phyloP scores from a whole-genome alignment of 2,329 filamentous ascomycete species.

The Aspergillus jensenii region DNA sequence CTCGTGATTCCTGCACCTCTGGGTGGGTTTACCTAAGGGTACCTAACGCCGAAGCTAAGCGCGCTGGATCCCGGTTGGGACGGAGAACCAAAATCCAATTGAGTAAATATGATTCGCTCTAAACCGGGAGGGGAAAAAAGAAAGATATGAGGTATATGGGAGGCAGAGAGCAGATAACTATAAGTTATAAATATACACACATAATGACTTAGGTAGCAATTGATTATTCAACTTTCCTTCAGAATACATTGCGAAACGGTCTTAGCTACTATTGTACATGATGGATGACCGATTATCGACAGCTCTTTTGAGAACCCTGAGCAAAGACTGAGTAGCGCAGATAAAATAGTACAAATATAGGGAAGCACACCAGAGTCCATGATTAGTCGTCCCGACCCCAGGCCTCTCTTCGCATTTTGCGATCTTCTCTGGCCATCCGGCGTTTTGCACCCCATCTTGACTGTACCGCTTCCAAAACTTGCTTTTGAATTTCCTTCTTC shows the following conservation, averaged over 20 bases:
- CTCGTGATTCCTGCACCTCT: constrained; percentile 1
- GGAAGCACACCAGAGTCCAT: not conserved
- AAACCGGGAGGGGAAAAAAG: not conserved
- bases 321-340: not conserved
- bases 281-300: not conserved
- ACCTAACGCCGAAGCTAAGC: constrained; percentile 16
- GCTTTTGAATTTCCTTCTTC: constrained; percentile 48
- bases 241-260: constrained; percentile 8
- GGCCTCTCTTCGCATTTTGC: constrained; percentile 57
- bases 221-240: not conserved
- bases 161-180: no score
- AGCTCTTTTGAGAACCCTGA: not conserved
- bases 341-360: not conserved
- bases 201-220: no score
- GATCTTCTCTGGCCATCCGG: constrained; percentile 61
- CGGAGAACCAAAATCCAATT: not conserved
- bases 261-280: constrained; percentile 9
- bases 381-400: constrained; percentile 60
- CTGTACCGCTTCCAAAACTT: constrained; percentile 55
- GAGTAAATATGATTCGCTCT: not conserved
- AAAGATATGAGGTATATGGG: no score
- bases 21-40: constrained; percentile 15
- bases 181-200: no score
- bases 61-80: constrained; percentile 1
- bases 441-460: constrained; percentile 61